phyloP scores from a whole-genome alignment of 345 rosid genomes.

The Euphorbia lathyris region DNA sequence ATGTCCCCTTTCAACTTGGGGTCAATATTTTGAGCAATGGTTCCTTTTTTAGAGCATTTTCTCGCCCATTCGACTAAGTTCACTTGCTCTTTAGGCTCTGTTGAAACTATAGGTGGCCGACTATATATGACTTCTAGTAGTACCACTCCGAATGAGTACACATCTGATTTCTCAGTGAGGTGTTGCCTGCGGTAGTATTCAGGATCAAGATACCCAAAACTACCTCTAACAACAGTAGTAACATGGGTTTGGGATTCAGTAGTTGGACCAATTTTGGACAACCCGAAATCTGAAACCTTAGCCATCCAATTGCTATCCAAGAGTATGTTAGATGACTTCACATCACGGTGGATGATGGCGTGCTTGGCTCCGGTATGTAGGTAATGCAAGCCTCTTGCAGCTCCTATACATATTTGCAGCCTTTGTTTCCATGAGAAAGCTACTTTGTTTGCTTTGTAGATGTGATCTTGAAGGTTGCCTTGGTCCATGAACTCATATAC shows the following conservation, averaged over 20 bases:
- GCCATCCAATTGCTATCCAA: conserved; percentile 48
- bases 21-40: conserved; percentile 39
- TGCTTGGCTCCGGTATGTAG: conserved; percentile 30
- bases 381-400: conserved; percentile 38
- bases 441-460: conserved; percentile 17
- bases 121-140: conserved; percentile 50
- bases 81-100: conserved; percentile 14
- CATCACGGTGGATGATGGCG: conserved; percentile 45
- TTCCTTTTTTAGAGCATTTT: conserved; percentile 24
- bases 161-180: conserved; percentile 61
- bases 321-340: conserved; percentile 48
- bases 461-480: conserved; percentile 29
- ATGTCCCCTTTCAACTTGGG: conserved; percentile 30
- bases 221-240: conserved; percentile 45
- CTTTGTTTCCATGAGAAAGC: conserved; percentile 37
- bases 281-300: conserved; percentile 54
- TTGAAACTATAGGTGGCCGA: conserved; percentile 26
- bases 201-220: conserved; percentile 53
- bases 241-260: conserved; percentile 34
- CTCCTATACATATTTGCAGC: conserved; percentile 39
- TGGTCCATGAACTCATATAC: conserved; percentile 36
- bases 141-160: conserved; percentile 65
- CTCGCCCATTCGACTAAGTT: conserved; percentile 40
- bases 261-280: conserved; percentile 38
- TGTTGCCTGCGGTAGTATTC: conserved; percentile 47